Percentiles rank a stretch among this genome's conserved stretches.
Conservation (phyloP, 2,329 filamentous ascomycete genomes). For the Elsinoe perseae region DNA sequence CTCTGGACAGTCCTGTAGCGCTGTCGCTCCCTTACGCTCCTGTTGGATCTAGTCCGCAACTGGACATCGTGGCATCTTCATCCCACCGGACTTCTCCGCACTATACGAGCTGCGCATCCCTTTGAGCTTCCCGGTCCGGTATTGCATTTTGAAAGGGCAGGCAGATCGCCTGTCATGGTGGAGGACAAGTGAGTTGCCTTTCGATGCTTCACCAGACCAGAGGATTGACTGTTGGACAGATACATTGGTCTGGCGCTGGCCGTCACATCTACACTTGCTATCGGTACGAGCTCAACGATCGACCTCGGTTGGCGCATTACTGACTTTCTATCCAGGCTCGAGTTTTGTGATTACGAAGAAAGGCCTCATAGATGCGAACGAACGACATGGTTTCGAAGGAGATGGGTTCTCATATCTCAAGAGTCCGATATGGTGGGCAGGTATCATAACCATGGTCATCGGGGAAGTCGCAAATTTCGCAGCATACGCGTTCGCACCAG, state of each 20-base stretch:
- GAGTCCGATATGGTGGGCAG: constrained; percentile 96
- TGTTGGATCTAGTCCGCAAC: not conserved
- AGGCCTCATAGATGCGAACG: constrained; percentile 83
- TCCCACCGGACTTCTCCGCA: constrained; percentile 6
- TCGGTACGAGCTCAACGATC: constrained; percentile 48
- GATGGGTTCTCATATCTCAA: constrained; percentile 91
- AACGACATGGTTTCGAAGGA: constrained; percentile 90
- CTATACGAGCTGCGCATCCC: constrained; percentile 1
- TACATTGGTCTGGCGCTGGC: constrained; percentile 70
- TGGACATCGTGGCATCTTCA: constrained; percentile 4
- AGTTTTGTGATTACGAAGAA: constrained; percentile 99
- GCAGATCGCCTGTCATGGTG: constrained; percentile 10
- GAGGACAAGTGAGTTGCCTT: constrained; percentile 12
- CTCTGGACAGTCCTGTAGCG: not conserved
- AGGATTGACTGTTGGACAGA: constrained; percentile 37
- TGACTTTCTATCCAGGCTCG: constrained; percentile 53
- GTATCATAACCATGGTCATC: constrained; percentile 80
- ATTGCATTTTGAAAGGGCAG: not conserved
- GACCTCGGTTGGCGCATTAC: not conserved
- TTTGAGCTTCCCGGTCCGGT: not conserved
- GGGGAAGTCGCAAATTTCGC: constrained; percentile 97
- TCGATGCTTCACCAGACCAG: not conserved
- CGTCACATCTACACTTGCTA: constrained; percentile 66
- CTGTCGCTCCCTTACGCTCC: not conserved
- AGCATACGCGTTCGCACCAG: constrained; percentile 94